Conservation (phyloP, 225 moss, liverwort and hornwort genomes). For the Straminergon stramineum region DNA sequence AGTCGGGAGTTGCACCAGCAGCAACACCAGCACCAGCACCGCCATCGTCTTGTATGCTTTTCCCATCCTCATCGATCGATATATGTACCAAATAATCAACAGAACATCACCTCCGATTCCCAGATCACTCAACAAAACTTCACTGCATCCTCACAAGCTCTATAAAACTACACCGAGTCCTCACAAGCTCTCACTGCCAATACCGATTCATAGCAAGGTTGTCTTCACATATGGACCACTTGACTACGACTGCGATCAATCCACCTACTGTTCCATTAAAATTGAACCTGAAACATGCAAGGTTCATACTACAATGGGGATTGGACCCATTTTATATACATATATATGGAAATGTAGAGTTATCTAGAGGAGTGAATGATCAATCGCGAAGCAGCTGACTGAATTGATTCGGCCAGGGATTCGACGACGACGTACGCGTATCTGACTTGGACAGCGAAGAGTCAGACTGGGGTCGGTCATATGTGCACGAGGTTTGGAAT, state of each 20-base stretch:
- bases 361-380: not conserved
- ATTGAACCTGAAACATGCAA: not conserved
- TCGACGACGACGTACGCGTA: not conserved
- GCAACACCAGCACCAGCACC: not conserved
- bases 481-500: not conserved
- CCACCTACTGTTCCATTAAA: not conserved
- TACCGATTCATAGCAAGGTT: not conserved
- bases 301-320: not conserved
- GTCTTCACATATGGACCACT: not conserved
- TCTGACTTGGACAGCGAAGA: not conserved
- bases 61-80: not conserved
- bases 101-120: not conserved
- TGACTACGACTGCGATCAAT: not conserved
- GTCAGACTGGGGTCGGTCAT: not conserved
- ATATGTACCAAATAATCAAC: no score
- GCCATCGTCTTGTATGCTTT: not conserved
- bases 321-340: not conserved
- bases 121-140: not conserved
- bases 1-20: not conserved
- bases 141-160: not conserved
- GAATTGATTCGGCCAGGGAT: not conserved
- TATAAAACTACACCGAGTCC: no score
- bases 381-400: not conserved
- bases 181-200: not conserved
- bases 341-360: not conserved